Evolutionary conservation across 2,329 filamentous ascomycete species (phyloP), one percentile per base, ranked within the genome.

Genomic region (Harringtonia aguacate): DNA sequence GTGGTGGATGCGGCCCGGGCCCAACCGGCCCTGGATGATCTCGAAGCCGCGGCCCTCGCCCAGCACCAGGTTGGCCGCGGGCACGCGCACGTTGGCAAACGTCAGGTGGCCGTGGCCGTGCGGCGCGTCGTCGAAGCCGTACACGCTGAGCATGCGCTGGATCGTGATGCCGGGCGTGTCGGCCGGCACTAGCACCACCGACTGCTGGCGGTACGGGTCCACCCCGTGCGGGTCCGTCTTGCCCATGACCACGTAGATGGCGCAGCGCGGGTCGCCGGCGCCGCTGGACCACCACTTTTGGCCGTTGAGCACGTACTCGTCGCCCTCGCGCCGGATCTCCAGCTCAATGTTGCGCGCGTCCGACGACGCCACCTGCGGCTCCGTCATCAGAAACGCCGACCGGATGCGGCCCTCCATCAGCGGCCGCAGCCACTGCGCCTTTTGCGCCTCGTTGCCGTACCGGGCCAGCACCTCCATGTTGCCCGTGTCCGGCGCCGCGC

Each of bases 281-380:
- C 92, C 92, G 51, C 86, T 94, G 24, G 87, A 94, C 92, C 92
- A 98, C 92, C 92, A 98, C 86, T 98, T 98, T 78, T 90, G 56
- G 46, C 92, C 92, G 59, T 97, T 95, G 43, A 98, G 73, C 17
- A 97, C 79, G 59, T 92, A 95, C 55, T 92, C 79, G 57, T 92
- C 79, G 12, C 89, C 90, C 52, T 95, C 87, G 46, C 77, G 79
- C 52, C 69, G 75, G 60, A 98, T 95, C 47, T 73, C 76, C 60
- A 98, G 70, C 65, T 88, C 74, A 52, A 95, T 95, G 61, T 98
- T 97, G 46, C 81, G 94, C 6, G 92, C 92, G 68, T 97, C 90
- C 39, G 83, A 89, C 18, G 84, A 89, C 5, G 89, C 88, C 36
- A 94, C 75, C 55, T 87, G 82, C 6, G 88, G 86, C 69, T 95